Evolutionary conservation across 2,329 filamentous ascomycete species (phyloP), one percentile per base, ranked within the genome.

Genomic region (Aureobasidium sp.): DNA sequence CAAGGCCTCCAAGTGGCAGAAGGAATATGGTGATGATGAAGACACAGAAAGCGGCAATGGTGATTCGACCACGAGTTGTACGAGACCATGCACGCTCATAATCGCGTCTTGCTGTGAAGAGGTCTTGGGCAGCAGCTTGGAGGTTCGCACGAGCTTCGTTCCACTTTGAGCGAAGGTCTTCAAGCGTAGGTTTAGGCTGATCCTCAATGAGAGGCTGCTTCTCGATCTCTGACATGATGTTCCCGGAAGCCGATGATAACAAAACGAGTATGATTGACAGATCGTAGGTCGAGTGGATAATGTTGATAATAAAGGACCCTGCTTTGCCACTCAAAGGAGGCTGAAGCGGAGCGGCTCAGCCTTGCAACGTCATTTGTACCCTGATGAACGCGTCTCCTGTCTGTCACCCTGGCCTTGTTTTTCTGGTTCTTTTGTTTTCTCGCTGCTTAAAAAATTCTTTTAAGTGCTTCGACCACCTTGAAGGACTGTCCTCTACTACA

Each of bases 51-150:
- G 72, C 68, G 67, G 67, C 69, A 53, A 66, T 69, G 1, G 58
- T 36, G 51, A 60, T 55, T 13, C 62, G 62, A 37, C 71, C 71
- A 26, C 65, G 67, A 27, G 69, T 70, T 7, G 70, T 69, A 37
- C 64, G 63, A 6, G 64, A 67, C 72, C 71, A 74, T 47, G 72
- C 72, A 36, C 63, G 61, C 66, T 69, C 67, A 65, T 73, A 74
- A 60, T 65, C 68, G 26, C 68, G 65, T 60, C 72, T 70, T n/a
- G 72, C 71, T 59, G 63, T 63, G 64, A 68, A 65, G 63, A 72
- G 48, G 6, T 62, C 63, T 56, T 32, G 46, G 27, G 50, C 55
- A 5, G 64, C 63, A 29, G 55, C 44, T 34, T 51, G 52, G 9
- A 57, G 41, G 46, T 52, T 60, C 39, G 50, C 41, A 20, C 62